A percentile compares a stretch with the other conserved stretches of the same genome.
Evolutionary conservation across 1,284 basidiomycete genomes (phyloP).

Genomic region (Ceratobasidium sp.): DNA sequence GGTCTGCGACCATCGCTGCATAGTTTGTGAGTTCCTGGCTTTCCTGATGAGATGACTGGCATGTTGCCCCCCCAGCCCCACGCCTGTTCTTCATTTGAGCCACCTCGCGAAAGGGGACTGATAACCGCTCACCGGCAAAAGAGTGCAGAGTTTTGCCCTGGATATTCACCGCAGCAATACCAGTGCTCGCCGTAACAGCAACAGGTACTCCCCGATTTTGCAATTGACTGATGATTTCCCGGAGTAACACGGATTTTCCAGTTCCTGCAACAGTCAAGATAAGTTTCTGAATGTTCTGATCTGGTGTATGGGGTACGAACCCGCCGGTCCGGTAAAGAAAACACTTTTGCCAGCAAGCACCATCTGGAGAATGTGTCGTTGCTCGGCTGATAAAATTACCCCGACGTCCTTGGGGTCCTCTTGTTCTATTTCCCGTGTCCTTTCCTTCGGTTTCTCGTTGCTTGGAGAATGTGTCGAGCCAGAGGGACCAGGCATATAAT

Average conservation of each 20-base stretch:
- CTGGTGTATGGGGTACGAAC: not conserved
- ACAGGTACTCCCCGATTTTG: not conserved
- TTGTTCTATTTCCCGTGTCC: no score
- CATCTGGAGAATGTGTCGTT: conserved; percentile 39
- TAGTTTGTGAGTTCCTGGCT: not conserved
- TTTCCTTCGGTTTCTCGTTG: no score
- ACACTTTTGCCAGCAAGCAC: conserved; percentile 42
- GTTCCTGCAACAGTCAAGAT: conserved; percentile 2
- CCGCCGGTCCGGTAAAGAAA: conserved; percentile 48
- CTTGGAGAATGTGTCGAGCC: no score
- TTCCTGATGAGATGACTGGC: conserved; percentile 8
- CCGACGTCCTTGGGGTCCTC: not conserved
- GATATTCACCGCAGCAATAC: conserved; percentile 67
- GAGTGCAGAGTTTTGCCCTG: conserved; percentile 68
- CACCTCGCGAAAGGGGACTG: not conserved
- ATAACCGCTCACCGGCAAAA: conserved; percentile 58
- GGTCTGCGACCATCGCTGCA: conserved; percentile 74
- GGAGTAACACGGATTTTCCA: conserved; percentile 20
- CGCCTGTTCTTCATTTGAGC: not conserved
- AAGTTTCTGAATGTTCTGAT: not conserved
- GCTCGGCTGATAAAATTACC: conserved; percentile 41
- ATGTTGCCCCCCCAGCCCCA: conserved; percentile 16
- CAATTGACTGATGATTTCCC: conserved; percentile 8
- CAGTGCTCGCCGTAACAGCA: conserved; percentile 34
- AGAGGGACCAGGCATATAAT: no score